These are phyloP conservation scores for Hypoxylon lenormandii DNA, from an alignment of 495 filamentous ascomycete species.

Conservation along the genomic window DNA sequence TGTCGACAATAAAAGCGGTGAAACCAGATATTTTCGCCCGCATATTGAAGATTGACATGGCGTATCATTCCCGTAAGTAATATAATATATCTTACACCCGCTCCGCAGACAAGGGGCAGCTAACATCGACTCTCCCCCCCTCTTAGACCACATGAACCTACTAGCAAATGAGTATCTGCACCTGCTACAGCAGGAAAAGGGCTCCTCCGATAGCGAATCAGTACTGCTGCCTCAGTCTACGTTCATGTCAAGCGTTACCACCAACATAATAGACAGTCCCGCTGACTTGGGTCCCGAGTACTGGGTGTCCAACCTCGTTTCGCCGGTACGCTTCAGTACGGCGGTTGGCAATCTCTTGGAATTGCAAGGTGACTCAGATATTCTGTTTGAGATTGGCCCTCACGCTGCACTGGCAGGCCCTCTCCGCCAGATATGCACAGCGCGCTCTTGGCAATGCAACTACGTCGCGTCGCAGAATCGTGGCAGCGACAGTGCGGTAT, in stretches of 20 bases:
- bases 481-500: constrained; percentile 23
- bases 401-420: constrained; percentile 58
- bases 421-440: constrained; percentile 50
- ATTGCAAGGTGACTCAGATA: constrained; percentile 28
- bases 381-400: constrained; percentile 63
- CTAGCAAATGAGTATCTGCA: constrained; percentile 39
- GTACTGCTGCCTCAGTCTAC: constrained; percentile 15
- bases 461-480: constrained; percentile 55
- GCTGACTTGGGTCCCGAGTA: constrained; percentile 43
- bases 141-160: constrained; percentile 47
- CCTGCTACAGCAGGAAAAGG: constrained; percentile 41
- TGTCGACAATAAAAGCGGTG: constrained; percentile 38
- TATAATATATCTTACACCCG: not conserved
- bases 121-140: constrained; percentile 4
- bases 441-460: constrained; percentile 17
- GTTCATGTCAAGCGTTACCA: constrained; percentile 55
- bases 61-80: constrained; percentile 62
- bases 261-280: constrained; percentile 29
- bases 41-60: constrained; percentile 54
- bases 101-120: not conserved
- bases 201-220: not conserved
- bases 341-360: constrained; percentile 48
- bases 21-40: constrained; percentile 45
- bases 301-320: constrained; percentile 50
- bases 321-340: constrained; percentile 51